These are phyloP conservation scores for Vachellia pachyceras DNA, from an alignment of 306 rosid genomes.

Conservation along the genomic window DNA sequence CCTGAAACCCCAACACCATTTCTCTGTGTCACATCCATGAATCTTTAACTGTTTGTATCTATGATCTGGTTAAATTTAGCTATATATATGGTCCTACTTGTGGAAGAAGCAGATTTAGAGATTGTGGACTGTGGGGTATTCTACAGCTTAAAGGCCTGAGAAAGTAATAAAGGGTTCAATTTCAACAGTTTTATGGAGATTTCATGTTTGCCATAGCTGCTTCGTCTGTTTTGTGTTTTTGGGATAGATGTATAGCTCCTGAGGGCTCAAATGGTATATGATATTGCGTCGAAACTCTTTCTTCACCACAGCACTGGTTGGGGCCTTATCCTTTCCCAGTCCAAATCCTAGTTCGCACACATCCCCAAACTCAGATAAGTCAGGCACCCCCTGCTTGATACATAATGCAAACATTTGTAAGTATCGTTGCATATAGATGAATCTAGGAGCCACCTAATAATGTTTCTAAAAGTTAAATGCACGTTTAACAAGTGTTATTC, in stretches of 20 bases:
- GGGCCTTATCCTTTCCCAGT: conserved; percentile 73
- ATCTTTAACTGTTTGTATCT: background rate
- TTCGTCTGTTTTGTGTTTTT: background rate
- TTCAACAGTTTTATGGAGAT: conserved; percentile 26
- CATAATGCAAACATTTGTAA: conserved; percentile 9
- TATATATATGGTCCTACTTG: conserved; percentile 40
- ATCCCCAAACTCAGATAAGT: conserved; percentile 81
- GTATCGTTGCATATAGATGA: conserved; percentile 8
- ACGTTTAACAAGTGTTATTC: no score
- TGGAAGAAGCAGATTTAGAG: conserved; percentile 44
- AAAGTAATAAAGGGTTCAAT: conserved; percentile 30
- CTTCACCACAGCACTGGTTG: conserved; percentile 79
- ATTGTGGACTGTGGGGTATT: conserved; percentile 37
- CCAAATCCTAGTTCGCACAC: conserved; percentile 74
- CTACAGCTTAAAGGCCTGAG: conserved; percentile 19
- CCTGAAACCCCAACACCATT: conserved; percentile 50
- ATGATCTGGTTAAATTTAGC: background rate
- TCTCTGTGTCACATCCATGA: background rate
- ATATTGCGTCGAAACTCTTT: conserved; percentile 81
- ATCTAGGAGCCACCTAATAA: background rate
- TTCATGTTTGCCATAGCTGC: conserved; percentile 31
- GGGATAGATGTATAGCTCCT: conserved; percentile 56
- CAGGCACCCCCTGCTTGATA: conserved; percentile 73
- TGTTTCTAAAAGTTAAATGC: no score
- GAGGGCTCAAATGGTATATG: conserved; percentile 71